These are phyloP conservation scores for Solanum megistacrolobum DNA, from an alignment of 257 asterid species.

Conservation along the genomic window DNA sequence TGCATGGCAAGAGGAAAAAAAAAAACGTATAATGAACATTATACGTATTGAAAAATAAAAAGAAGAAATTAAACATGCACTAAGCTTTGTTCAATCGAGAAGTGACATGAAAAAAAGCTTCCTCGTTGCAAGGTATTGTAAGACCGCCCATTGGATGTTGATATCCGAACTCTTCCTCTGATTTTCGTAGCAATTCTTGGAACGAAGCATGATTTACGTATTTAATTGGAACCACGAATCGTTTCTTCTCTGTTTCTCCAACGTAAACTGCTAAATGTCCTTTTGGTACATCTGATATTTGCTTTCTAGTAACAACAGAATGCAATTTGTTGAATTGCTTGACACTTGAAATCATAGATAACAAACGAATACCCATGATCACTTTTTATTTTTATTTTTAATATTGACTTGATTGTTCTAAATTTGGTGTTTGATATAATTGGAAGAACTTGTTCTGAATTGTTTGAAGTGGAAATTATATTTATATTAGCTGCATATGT, in stretches of 20 bases:
- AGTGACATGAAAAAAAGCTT: slow-evolving; percentile 1
- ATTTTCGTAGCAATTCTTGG: neutral
- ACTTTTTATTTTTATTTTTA: neutral
- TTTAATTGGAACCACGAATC: slow-evolving; percentile 1
- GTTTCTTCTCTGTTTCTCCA: slow-evolving; percentile 1
- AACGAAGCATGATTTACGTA: neutral
- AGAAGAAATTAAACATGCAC: no score
- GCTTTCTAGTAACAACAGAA: neutral
- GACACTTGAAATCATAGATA: slow-evolving; percentile 5
- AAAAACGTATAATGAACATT: neutral
- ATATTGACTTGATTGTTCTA: neutral
- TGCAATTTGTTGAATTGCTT: slow-evolving; percentile 16
- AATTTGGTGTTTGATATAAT: neutral
- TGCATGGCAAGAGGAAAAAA: neutral
- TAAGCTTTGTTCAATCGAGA: neutral
- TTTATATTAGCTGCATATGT: neutral
- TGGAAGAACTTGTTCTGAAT: neutral
- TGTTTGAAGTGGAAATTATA: neutral
- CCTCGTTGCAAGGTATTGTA: slow-evolving; percentile 2
- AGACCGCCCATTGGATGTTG: slow-evolving; percentile 6
- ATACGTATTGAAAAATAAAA: neutral
- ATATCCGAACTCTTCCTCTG: slow-evolving; percentile 7
- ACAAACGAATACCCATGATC: slow-evolving; percentile 21
- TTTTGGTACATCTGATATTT: slow-evolving; percentile 2
- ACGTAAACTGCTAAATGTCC: slow-evolving; percentile 5